These are phyloP conservation scores for Murraya koenigii DNA, from an alignment of 345 rosid genomes.

Conservation along the genomic window DNA sequence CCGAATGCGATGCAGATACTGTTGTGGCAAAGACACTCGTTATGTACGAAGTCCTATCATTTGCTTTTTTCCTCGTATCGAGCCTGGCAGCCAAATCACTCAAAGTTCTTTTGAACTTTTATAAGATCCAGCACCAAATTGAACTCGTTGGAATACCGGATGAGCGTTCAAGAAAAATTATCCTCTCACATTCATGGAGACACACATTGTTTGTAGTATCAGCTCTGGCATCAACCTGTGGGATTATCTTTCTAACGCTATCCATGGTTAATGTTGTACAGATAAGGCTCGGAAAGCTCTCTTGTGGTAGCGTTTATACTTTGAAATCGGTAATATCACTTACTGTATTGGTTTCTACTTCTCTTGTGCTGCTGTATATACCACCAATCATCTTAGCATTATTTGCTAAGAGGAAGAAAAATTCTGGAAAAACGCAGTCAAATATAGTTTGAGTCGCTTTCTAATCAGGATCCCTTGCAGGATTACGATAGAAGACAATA, in stretches of 20 bases:
- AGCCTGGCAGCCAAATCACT: slow-evolving; percentile 40
- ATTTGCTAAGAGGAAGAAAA: too few relatives aligned
- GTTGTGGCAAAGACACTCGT: slow-evolving; percentile 14
- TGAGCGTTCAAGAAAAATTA: not conserved
- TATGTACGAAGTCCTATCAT: slow-evolving; percentile 33
- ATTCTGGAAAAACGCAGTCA: too few relatives aligned
- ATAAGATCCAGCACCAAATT: not conserved
- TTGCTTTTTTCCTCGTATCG: slow-evolving; percentile 35
- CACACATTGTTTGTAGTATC: not conserved
- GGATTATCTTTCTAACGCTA: slow-evolving; percentile 7
- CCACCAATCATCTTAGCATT: not conserved
- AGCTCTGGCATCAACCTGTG: not conserved
- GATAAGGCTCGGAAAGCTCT: slow-evolving; percentile 9
- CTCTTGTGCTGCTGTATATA: not conserved
- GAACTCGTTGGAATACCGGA: not conserved
- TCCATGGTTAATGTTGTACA: slow-evolving; percentile 23
- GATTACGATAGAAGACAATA: too few relatives aligned
- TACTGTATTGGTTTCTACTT: not conserved
- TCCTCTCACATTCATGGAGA: not conserved
- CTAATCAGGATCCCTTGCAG: too few relatives aligned
- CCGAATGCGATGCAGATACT: slow-evolving; percentile 12
- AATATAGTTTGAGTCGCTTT: too few relatives aligned
- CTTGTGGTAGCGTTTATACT: slow-evolving; percentile 2
- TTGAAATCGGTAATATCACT: not conserved
- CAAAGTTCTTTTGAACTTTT: slow-evolving; percentile 19